A percentile compares a stretch with the other conserved stretches of the same genome.
phyloP scores from a whole-genome alignment of 768 basidiomycete genomes.

The Mycena indigotica region DNA sequence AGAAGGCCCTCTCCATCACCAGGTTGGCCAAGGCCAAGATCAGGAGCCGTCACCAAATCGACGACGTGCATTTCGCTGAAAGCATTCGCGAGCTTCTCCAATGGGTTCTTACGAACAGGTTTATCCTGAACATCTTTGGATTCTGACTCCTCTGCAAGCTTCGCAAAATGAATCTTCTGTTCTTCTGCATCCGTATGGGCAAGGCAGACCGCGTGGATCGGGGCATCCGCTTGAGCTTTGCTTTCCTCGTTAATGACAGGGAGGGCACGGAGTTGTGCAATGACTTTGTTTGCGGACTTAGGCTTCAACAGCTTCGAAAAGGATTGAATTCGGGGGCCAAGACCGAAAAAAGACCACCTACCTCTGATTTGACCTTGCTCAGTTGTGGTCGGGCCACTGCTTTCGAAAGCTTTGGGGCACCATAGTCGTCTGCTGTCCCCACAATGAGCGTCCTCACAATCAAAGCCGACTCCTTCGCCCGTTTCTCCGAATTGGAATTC shows the following conservation, averaged over 20 bases:
- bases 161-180: constrained; percentile 59
- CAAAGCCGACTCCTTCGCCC: constrained; percentile 64
- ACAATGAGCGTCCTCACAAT: constrained; percentile 70
- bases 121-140: constrained; percentile 21
- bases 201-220: constrained; percentile 81
- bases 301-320: constrained; percentile 56
- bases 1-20: constrained; percentile 67
- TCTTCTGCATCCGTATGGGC: constrained; percentile 63
- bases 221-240: constrained; percentile 33
- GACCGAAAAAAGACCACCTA: constrained; percentile 1
- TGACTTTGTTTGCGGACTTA: constrained; percentile 69
- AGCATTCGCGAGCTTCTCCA: constrained; percentile 50
- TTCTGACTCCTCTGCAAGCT: constrained; percentile 32
- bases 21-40: constrained; percentile 76
- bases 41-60: constrained; percentile 58
- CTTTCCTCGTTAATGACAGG: constrained; percentile 45
- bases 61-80: constrained; percentile 66
- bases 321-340: not conserved
- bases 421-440: constrained; percentile 43
- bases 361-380: constrained; percentile 58
- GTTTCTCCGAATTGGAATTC: constrained; percentile 52
- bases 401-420: constrained; percentile 42
- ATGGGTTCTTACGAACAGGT: constrained; percentile 48
- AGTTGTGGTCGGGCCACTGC: constrained; percentile 53
- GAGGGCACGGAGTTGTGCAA: constrained; percentile 66